Percentiles rank a stretch among this genome's conserved stretches.
These are phyloP conservation scores for Amanita jacksonii DNA, from an alignment of 768 basidiomycete species.

Conservation along the genomic window DNA sequence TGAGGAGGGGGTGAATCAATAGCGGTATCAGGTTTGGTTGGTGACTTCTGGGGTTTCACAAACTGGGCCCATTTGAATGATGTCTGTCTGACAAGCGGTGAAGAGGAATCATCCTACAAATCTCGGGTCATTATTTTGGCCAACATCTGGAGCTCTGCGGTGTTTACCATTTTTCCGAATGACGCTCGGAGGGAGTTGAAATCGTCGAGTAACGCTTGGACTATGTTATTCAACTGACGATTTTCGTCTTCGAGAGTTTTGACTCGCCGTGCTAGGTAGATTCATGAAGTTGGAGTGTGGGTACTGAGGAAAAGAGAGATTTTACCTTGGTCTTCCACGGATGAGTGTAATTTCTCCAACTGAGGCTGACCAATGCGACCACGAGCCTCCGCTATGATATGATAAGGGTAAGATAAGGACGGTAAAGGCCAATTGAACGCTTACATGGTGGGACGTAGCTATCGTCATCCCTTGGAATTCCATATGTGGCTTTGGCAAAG, in stretches of 20 bases:
- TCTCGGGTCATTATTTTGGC: slow-evolving; percentile 8
- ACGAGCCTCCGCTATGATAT: slow-evolving; percentile 21
- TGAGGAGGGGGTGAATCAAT: slow-evolving; percentile 76
- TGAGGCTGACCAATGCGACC: slow-evolving; percentile 32
- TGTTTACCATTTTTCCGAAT: slow-evolving; percentile 31
- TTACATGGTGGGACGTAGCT: slow-evolving; percentile 86
- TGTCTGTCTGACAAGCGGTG: slow-evolving; percentile 55
- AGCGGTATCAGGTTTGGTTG: slow-evolving; percentile 61
- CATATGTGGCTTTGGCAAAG: slow-evolving; percentile 75
- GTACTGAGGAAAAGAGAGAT: not conserved
- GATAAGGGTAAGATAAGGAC: not conserved
- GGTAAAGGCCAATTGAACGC: slow-evolving; percentile 18
- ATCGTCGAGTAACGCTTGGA: slow-evolving; percentile 63
- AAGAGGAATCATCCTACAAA: slow-evolving; percentile 27
- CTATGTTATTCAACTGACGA: slow-evolving; percentile 47
- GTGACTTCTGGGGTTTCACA: slow-evolving; percentile 67
- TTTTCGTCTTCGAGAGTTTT: slow-evolving; percentile 72
- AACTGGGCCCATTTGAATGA: slow-evolving; percentile 89
- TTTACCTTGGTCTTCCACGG: slow-evolving; percentile 71
- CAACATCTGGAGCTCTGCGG: slow-evolving; percentile 8
- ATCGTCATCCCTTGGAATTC: slow-evolving; percentile 73
- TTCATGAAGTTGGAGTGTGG: not conserved
- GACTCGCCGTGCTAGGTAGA: slow-evolving; percentile 54
- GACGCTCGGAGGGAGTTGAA: slow-evolving; percentile 34
- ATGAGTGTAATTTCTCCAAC: slow-evolving; percentile 54